Percentiles rank a stretch among this genome's conserved stretches.
Conservation (phyloP, 1,284 basidiomycete genomes). For the Ustilago esculenta region DNA sequence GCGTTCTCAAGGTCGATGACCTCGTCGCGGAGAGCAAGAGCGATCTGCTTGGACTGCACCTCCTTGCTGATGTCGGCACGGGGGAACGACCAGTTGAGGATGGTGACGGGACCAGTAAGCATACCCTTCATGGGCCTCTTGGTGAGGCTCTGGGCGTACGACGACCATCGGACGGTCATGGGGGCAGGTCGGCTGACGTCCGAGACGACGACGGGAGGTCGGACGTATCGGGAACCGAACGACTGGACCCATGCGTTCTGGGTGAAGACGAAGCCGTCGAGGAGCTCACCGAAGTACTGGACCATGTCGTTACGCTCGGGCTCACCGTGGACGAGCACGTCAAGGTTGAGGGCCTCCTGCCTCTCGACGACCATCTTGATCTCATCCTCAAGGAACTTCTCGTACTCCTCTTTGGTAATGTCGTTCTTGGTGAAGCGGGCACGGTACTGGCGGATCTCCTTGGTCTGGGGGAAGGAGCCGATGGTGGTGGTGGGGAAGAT, state of each 20-base stretch:
- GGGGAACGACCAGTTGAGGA: conserved; percentile 99
- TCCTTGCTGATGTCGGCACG: conserved; percentile 97
- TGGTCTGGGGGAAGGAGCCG: conserved; percentile 95
- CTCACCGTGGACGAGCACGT: conserved; percentile 98
- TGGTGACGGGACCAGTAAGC: conserved; percentile 79
- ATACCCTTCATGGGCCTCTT: conserved; percentile 99
- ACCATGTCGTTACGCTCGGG: conserved; percentile 99
- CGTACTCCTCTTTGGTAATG: conserved; percentile 87
- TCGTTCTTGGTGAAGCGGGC: conserved; percentile 82
- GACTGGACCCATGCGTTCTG: conserved; percentile 99
- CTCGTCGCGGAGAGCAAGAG: conserved; percentile 97
- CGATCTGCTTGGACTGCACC: conserved; percentile 97
- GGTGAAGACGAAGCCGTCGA: conserved; percentile 95
- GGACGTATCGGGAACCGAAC: conserved; percentile 88
- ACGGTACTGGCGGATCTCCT: conserved; percentile 78
- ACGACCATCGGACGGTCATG: conserved; percentile 97
- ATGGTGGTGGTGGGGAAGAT: conserved; percentile 99
- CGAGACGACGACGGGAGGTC: conserved; percentile 97
- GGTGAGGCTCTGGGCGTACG: conserved; percentile 94
- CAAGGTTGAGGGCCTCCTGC: conserved; percentile 95
- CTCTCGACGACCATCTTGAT: conserved; percentile 91
- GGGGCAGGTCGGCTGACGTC: conserved; percentile 92
- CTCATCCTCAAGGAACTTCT: conserved; percentile 98
- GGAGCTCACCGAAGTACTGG: conserved; percentile 98
- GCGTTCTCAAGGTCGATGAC: conserved; percentile 97